phyloP scores from a whole-genome alignment of 257 asterid genomes.

The Lavandula angustifolia region DNA sequence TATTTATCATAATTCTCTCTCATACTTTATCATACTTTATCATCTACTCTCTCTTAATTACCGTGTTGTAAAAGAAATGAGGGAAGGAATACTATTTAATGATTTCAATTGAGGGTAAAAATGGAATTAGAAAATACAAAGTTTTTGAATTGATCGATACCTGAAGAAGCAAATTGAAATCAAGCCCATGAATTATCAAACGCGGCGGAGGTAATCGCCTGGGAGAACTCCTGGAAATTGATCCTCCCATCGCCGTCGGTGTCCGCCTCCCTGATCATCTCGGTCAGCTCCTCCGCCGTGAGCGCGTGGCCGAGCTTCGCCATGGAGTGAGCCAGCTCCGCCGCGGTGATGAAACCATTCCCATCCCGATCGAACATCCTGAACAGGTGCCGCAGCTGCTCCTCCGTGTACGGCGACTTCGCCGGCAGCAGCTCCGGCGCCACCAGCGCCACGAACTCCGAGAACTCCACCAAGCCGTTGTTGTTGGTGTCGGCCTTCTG shows the following conservation, averaged over 20 bases:
- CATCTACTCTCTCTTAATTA: too few relatives aligned
- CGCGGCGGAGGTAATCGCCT: slow-evolving; percentile 89
- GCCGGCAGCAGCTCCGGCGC: slow-evolving; percentile 88
- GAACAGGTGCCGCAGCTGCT: slow-evolving; percentile 75
- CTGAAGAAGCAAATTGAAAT: slow-evolving; percentile 19
- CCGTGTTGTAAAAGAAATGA: too few relatives aligned
- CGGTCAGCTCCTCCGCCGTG: slow-evolving; percentile 87
- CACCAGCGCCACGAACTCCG: slow-evolving; percentile 85
- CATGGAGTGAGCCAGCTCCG: slow-evolving; percentile 95
- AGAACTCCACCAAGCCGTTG: slow-evolving; percentile 86
- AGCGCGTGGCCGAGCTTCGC: slow-evolving; percentile 88
- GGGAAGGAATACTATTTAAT: not conserved
- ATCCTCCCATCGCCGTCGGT: slow-evolving; percentile 93
- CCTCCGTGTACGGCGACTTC: slow-evolving; percentile 89
- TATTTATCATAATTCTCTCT: too few relatives aligned
- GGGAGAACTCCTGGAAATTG: slow-evolving; percentile 73
- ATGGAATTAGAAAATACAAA: too few relatives aligned
- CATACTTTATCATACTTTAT: too few relatives aligned
- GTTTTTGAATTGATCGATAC: slow-evolving; percentile 12
- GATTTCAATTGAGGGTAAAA: not conserved
- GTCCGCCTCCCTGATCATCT: slow-evolving; percentile 87
- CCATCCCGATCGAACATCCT: slow-evolving; percentile 84
- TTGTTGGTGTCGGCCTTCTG: slow-evolving; percentile 74
- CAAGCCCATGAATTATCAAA: slow-evolving; percentile 86
- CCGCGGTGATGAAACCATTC: slow-evolving; percentile 82